Evolutionary conservation across 148 eudicot species (phyloP).

Genomic region (Fagopyrum esculentum): DNA sequence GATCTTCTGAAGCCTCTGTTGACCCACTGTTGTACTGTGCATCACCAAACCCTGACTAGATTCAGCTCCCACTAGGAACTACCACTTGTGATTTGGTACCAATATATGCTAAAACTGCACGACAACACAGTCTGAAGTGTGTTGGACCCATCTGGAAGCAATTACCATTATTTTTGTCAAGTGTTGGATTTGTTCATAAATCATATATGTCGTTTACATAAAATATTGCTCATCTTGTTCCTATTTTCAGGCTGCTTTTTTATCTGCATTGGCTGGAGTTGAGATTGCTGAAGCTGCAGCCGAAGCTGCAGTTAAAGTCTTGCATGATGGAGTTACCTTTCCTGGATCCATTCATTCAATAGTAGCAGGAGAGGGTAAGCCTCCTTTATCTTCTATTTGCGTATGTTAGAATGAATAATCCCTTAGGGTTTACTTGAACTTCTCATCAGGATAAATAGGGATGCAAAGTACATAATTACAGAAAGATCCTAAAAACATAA

Average conservation of each 20-base stretch:
- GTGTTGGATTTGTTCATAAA: background rate
- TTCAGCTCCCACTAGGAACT: background rate
- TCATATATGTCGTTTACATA: background rate
- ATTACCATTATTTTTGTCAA: background rate
- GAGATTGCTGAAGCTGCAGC: conserved; percentile 90
- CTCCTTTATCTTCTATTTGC: background rate
- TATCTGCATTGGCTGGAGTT: conserved; percentile 82
- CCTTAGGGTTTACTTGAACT: no score
- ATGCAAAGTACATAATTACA: no score
- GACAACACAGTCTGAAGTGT: background rate
- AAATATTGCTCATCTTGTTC: conserved; percentile 6
- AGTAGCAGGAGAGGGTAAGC: conserved; percentile 43
- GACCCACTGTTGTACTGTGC: background rate
- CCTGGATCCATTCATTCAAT: conserved; percentile 21
- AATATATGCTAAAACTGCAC: background rate
- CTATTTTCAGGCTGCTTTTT: conserved; percentile 73
- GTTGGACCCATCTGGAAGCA: background rate
- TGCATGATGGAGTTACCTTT: conserved; percentile 31
- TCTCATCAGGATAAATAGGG: no score
- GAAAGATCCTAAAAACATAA: no score
- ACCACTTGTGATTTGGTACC: background rate
- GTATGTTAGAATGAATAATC: no score
- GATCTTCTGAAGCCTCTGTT: no score
- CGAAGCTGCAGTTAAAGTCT: conserved; percentile 65
- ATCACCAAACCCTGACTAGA: background rate